Evolutionary conservation across 2,329 filamentous ascomycete genomes (phyloP).

Genomic region (Ascochyta pisi): DNA sequence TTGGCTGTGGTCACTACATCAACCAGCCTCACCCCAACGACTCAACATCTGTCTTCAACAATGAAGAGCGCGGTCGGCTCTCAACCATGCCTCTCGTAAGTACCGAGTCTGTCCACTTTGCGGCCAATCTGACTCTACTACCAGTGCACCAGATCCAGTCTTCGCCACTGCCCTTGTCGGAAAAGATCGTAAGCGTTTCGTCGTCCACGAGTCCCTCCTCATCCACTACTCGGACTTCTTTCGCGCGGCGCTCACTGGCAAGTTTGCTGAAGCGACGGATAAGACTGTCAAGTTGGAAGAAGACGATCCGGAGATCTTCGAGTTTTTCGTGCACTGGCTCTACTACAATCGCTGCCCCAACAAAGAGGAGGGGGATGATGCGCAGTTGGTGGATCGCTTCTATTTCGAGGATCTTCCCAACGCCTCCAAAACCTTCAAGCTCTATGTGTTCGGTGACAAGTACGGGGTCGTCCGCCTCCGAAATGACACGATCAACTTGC

Average conservation of each 20-base stretch:
- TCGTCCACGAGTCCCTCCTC: conserved; percentile 17
- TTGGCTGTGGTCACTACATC: no score
- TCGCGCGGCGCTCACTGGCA: conserved; percentile 14
- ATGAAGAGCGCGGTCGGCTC: no score
- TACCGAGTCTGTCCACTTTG: no score
- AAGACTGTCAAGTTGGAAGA: conserved; percentile 16
- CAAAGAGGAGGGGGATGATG: not conserved
- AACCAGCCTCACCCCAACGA: no score
- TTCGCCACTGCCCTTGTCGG: conserved; percentile 21
- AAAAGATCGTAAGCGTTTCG: conserved; percentile 2
- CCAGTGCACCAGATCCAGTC: not conserved
- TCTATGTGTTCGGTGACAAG: conserved; percentile 17
- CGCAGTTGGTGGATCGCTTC: not conserved
- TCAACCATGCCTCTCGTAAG: no score
- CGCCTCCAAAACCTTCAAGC: not conserved
- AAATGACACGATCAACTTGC: not conserved
- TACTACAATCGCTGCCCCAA: conserved; percentile 17
- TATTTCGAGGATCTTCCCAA: not conserved
- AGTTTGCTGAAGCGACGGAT: conserved; percentile 21
- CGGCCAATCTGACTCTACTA: no score
- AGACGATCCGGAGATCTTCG: conserved; percentile 2
- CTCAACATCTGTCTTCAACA: no score
- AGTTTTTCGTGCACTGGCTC: conserved; percentile 24
- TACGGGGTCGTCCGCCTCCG: not conserved
- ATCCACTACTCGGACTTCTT: conserved; percentile 20